Percentiles rank a stretch among this genome's conserved stretches.
phyloP scores from a whole-genome alignment of 257 asterid species.

The Scutellaria galericulata region DNA sequence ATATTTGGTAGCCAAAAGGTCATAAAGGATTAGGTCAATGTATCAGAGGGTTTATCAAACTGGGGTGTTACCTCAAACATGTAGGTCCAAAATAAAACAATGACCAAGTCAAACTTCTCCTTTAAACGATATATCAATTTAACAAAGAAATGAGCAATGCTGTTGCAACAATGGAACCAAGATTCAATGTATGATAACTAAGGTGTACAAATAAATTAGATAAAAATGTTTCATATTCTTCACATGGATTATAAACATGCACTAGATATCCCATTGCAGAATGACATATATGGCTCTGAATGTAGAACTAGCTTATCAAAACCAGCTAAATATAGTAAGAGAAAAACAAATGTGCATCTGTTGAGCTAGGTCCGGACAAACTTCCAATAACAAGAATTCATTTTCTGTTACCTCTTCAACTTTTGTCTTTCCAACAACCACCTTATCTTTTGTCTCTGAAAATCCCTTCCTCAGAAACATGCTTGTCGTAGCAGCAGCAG shows the following conservation, averaged over 20 bases:
- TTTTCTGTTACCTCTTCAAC: conserved; percentile 75
- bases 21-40: not conserved
- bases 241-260: conserved; percentile 13
- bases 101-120: not conserved
- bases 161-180: conserved; percentile 6
- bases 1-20: not conserved
- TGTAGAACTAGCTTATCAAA: not conserved
- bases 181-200: conserved; percentile 1
- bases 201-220: not conserved
- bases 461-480: conserved; percentile 81
- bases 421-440: conserved; percentile 78
- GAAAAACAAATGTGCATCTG: conserved; percentile 8
- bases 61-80: not conserved
- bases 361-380: conserved; percentile 1
- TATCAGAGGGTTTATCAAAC: not conserved
- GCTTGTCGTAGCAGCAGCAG: conserved; percentile 92
- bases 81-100: not conserved
- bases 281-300: not conserved
- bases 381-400: conserved; percentile 13
- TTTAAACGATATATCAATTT: not conserved
- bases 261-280: conserved; percentile 16
- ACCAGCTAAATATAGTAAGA: not conserved
- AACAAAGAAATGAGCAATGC: not conserved
- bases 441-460: conserved; percentile 90
- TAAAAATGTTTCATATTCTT: not conserved